Evolutionary conservation across 2,329 filamentous ascomycete species (phyloP), one percentile per base, ranked within the genome.

Genomic region (Aspergillus amoenus): DNA sequence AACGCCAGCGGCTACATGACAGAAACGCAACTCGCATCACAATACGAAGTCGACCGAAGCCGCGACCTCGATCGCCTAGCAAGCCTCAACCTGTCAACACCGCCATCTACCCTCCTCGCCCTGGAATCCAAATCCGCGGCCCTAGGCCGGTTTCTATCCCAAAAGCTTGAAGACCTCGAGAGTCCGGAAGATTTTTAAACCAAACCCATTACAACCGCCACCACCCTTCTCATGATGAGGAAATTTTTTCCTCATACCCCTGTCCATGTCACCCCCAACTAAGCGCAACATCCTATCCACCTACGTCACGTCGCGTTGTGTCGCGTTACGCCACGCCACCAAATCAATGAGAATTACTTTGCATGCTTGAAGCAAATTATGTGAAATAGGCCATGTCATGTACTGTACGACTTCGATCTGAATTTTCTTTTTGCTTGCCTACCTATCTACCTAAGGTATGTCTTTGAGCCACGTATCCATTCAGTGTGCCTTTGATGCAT

Each of bases 41-140:
- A 76, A 55, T 72, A 70, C 56, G 72, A 76, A 59, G 74, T 77
- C 44, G 74, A 77, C 60, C 69, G 75, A 18, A 72, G 65, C 22
- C 67, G 64, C 32, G 75, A 77, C 54, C 68, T 77, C 8, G 70
- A 70, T 3, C 73, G 75, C 18, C 63, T 77, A 12, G 67, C 71
- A 2, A 73, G 71, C 49, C 58, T 77, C 41, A 77, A 77, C 43
- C 68, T 77, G 0, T 70, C 69, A 5, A 67, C 75, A 2, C 70
- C 72, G 1, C 74, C 75, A 0, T 62, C 72, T 2, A 75, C 76
- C 3, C 63, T 77, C 5, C 63, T 77, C 11, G 75, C 75, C 1
- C 56, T 77, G 11, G 75, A 77, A 55, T 76, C 75, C 7, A 77
- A 77, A 59, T 76, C 73, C 21, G 75, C 74, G 2, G 75, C 75